Conservation (phyloP, 352 stramenopile species). For the Phytophthora sansomeana region DNA sequence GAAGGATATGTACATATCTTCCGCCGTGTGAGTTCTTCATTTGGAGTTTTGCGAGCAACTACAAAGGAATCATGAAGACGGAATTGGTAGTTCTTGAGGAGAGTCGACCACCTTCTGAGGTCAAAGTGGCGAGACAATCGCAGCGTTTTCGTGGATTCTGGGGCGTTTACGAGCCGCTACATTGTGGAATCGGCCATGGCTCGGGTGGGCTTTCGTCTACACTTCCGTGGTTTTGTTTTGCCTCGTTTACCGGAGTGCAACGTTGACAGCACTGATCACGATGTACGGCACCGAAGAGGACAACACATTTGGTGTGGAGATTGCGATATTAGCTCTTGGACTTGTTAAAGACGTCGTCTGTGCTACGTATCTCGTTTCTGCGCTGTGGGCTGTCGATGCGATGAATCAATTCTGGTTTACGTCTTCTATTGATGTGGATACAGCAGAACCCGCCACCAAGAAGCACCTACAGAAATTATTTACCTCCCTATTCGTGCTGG, state of each 20-base stretch:
- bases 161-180: neutral
- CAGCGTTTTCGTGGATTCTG: neutral
- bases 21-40: neutral
- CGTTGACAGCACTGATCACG: slow-evolving; percentile 34
- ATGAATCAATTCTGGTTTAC: neutral
- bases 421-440: neutral
- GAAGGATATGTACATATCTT: neutral
- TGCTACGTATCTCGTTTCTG: slow-evolving; percentile 28
- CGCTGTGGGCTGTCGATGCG: slow-evolving; percentile 27
- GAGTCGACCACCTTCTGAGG: neutral
- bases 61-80: slow-evolving; percentile 4
- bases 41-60: neutral
- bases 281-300: slow-evolving; percentile 27
- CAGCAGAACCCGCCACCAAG: neutral
- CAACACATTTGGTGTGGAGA: slow-evolving; percentile 12
- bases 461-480: neutral
- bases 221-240: slow-evolving; percentile 34
- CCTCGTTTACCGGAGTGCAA: slow-evolving; percentile 29
- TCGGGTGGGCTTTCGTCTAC: slow-evolving; percentile 46
- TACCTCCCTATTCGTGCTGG: slow-evolving; percentile 4
- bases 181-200: slow-evolving; percentile 21
- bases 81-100: slow-evolving; percentile 18
- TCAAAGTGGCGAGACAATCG: neutral
- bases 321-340: slow-evolving; percentile 29
- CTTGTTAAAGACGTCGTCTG: slow-evolving; percentile 48